A percentile compares a stretch with the other conserved stretches of the same genome.
phyloP scores from a whole-genome alignment of 352 stramenopile genomes.

The Phytophthora rubi region DNA sequence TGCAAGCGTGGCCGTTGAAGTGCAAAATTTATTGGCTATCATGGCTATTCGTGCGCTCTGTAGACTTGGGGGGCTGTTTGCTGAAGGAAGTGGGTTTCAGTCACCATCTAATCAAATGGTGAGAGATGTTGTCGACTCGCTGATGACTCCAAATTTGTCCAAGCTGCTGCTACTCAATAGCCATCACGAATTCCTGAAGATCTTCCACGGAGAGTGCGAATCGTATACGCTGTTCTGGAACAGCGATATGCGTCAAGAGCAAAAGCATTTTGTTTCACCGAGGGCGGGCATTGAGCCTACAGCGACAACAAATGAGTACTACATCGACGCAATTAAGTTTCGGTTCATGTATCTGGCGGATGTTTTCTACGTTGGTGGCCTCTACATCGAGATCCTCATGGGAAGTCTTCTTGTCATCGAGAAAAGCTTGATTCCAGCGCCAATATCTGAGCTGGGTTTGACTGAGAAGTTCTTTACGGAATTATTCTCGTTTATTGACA shows the following conservation, averaged over 20 bases:
- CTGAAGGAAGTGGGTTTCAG: conserved; percentile 52
- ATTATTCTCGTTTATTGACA: conserved; percentile 83
- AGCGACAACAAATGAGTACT: conserved; percentile 46
- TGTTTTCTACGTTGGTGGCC: conserved; percentile 65
- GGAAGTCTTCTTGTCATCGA: conserved; percentile 71
- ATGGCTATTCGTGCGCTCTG: conserved; percentile 74
- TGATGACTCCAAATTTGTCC: conserved; percentile 83
- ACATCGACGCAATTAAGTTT: conserved; percentile 61
- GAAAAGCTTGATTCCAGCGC: conserved; percentile 49
- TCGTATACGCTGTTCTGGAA: conserved; percentile 89
- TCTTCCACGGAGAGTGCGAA: conserved; percentile 79
- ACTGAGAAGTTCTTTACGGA: conserved; percentile 74
- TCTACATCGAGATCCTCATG: conserved; percentile 84
- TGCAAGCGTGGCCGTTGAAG: conserved; percentile 48
- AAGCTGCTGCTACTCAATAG: conserved; percentile 63
- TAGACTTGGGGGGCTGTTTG: conserved; percentile 70
- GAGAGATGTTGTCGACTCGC: conserved; percentile 50
- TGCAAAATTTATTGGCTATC: conserved; percentile 78
- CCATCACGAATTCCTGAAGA: conserved; percentile 85
- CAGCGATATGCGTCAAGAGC: conserved; percentile 70
- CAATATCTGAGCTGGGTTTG: conserved; percentile 60
- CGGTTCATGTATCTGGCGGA: conserved; percentile 72
- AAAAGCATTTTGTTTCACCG: conserved; percentile 58
- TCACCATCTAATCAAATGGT: conserved; percentile 53
- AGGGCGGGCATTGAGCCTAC: conserved; percentile 45